These are phyloP conservation scores for Trichoderma simmonsii DNA, from an alignment of 2,329 filamentous ascomycete genomes.

Conservation along the genomic window DNA sequence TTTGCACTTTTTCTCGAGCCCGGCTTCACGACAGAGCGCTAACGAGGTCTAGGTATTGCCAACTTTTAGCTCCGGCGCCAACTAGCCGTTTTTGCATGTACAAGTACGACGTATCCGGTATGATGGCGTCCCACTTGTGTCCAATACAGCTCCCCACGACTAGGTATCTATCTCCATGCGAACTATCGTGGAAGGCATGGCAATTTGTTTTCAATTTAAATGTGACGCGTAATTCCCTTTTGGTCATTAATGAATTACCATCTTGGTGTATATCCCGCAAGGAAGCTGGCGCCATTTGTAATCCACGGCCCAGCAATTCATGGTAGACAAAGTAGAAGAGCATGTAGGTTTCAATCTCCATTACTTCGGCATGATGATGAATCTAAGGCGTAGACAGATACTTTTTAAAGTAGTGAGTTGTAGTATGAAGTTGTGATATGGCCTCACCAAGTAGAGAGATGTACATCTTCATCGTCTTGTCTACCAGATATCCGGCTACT, in stretches of 20 bases:
- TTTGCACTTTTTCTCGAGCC: not conserved
- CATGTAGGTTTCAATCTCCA: not conserved
- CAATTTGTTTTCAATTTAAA: not conserved
- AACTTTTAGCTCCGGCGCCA: conserved; percentile 7
- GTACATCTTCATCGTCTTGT: not conserved
- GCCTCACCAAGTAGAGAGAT: no score
- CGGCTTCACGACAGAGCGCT: not conserved
- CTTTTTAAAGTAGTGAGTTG: accelerated
- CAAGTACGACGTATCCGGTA: not conserved
- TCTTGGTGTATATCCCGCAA: not conserved
- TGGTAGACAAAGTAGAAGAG: not conserved
- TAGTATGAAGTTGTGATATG: not conserved
- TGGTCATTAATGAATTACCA: not conserved
- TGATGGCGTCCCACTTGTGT: not conserved
- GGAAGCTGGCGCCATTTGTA: not conserved
- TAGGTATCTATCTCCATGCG: not conserved
- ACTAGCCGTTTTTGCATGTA: not conserved
- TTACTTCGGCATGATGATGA: not conserved
- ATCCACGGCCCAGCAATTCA: not conserved
- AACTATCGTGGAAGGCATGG: not conserved
- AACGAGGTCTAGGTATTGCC: not conserved
- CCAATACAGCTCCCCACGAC: not conserved
- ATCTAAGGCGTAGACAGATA: not conserved
- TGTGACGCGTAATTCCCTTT: not conserved
- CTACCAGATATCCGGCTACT: not conserved